Percentiles rank a stretch among this genome's conserved stretches.
These are phyloP conservation scores for Forsythia suspensa DNA, from an alignment of 257 asterid species.

Conservation along the genomic window DNA sequence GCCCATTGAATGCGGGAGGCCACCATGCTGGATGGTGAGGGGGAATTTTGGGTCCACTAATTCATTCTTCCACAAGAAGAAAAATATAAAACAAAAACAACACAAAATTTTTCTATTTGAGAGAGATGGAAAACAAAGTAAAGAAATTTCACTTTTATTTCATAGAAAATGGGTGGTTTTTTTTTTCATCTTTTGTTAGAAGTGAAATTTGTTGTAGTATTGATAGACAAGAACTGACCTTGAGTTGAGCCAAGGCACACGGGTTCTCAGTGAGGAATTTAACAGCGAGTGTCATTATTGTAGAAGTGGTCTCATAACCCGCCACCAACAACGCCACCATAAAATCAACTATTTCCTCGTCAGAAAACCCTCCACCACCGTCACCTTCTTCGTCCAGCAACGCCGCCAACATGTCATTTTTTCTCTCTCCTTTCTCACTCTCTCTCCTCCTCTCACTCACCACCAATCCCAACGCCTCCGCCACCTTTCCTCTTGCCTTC, in stretches of 20 bases:
- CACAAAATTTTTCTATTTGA: too few relatives aligned
- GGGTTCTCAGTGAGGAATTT: conserved; percentile 86
- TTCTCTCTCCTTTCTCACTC: conserved; percentile 59
- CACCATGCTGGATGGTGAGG: conserved; percentile 33
- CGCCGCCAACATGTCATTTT: conserved; percentile 95
- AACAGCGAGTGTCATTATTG: conserved; percentile 92
- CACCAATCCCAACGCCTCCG: conserved; percentile 85
- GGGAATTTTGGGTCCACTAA: conserved; percentile 37
- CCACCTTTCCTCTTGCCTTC: conserved; percentile 94
- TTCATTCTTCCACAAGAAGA: background rate
- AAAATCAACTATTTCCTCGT: conserved; percentile 93
- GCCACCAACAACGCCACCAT: conserved; percentile 92
- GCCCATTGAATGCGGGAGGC: conserved; percentile 38
- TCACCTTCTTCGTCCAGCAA: conserved; percentile 76
- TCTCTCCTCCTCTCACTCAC: conserved; percentile 73
- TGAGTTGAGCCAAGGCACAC: conserved; percentile 71
- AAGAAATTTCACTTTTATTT: too few relatives aligned
- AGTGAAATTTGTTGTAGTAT: background rate
- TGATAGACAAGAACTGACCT: conserved; percentile 37
- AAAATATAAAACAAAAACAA: background rate
- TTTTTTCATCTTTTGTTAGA: background rate
- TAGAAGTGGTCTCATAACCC: conserved; percentile 94
- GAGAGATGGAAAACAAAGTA: too few relatives aligned
- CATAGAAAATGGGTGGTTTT: too few relatives aligned
- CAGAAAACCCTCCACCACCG: conserved; percentile 69